Base-by-base conservation (phyloP, 495 filamentous ascomycete species). In the Podospora australis region DNA sequence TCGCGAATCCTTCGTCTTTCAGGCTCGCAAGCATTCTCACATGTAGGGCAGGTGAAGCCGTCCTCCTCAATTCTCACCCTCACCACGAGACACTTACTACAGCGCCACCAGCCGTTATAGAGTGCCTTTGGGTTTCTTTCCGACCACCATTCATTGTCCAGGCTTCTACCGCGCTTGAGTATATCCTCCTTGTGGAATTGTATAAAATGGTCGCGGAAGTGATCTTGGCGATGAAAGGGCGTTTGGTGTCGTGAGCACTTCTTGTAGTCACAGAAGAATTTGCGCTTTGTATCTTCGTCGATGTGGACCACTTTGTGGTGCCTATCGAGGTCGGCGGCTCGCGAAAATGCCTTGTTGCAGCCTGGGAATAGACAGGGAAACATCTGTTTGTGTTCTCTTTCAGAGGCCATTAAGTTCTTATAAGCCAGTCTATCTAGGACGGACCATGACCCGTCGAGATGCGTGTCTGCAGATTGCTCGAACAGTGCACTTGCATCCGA, bases 161-260 rank as follows among this genome's bases (percentile, higher is more conserved):
- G 46, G 39, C 35, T 49, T 17, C 19, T 49, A 9, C 51, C 48
- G 1, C 67, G 61, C 17, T 62, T 67, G 52, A 55, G 30, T n/a
- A 78, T 51, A 48, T 78, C 74, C 53, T 79, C 76, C 16, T 56
- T 62, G 60, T 79, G 76, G 42, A 48, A 72, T 7, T 71, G 64
- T 10, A 72, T 60, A 6, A 73, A 61, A 50, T 79, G 76, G 29
- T 78, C 73, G 14, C 75, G 61, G 40, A 62, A 71, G 48, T 74
- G 72, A 38, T 75, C 72, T 9, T 61, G 60, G 1, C 72, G 62
- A 40, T 54, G 57, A 56, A 73, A 74, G 13, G 70, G 64, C 1
- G 53, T 34, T 10, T 54, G 45, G 28, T 62, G 58, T 3, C 72
- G 67, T 26, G 43, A 30, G 46, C 72, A 74, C 25, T 45, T 58